Evolutionary conservation across 192 early-diverging fungal genomes (phyloP).

Genomic region (Coemansia asiatica): DNA sequence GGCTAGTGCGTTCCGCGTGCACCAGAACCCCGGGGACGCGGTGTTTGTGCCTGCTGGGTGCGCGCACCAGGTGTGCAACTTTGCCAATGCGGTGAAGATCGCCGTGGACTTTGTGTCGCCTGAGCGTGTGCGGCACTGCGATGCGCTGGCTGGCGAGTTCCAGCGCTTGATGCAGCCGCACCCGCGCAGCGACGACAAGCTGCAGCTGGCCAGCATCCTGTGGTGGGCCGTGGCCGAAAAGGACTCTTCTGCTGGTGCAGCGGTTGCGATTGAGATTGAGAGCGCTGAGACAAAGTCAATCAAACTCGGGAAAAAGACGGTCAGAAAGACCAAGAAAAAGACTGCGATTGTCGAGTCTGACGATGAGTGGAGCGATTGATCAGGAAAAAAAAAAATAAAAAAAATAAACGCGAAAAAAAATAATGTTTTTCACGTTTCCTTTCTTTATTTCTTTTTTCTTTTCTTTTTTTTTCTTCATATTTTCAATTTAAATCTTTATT

Average conservation of each 20-base stretch:
- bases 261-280: background rate
- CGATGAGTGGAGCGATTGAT: too few relatives aligned
- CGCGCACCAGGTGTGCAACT: slow-evolving; percentile 74
- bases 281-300: too few relatives aligned
- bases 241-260: too few relatives aligned
- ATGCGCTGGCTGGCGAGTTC: slow-evolving; percentile 55
- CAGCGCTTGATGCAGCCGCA: slow-evolving; percentile 34
- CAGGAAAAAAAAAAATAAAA: too few relatives aligned
- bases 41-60: slow-evolving; percentile 78
- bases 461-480: background rate
- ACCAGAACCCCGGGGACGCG: slow-evolving; percentile 71
- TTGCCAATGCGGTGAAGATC: slow-evolving; percentile 63
- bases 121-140: slow-evolving; percentile 58
- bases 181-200: slow-evolving; percentile 51
- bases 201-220: slow-evolving; percentile 56
- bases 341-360: too few relatives aligned
- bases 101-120: slow-evolving; percentile 73
- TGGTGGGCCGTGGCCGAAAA: slow-evolving; percentile 42
- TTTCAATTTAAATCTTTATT: too few relatives aligned
- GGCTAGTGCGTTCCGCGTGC: slow-evolving; percentile 55
- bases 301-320: too few relatives aligned
- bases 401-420: too few relatives aligned
- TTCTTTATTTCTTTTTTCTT: slow-evolving; percentile 12
- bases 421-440: background rate
- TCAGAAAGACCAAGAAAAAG: too few relatives aligned